These are phyloP conservation scores for Ogataea dorogensis DNA, from an alignment of 805 yeast genomes.

Conservation along the genomic window DNA sequence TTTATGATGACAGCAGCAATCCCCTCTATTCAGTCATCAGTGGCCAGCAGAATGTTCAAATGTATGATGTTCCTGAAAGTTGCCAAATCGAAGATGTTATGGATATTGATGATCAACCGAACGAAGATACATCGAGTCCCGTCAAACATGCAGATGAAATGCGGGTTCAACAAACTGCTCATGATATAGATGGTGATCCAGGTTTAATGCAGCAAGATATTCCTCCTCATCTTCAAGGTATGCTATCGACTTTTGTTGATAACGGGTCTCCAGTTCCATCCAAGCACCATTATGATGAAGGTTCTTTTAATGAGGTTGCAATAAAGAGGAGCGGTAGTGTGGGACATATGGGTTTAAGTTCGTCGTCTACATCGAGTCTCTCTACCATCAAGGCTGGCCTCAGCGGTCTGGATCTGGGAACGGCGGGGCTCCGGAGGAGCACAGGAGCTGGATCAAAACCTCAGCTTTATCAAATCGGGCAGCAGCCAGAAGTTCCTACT, in stretches of 20 bases:
- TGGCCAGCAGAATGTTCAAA: constrained; percentile 27
- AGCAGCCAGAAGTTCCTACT: constrained; percentile 31
- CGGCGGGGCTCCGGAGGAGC: constrained; percentile 29
- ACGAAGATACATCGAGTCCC: no score
- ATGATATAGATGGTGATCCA: background rate
- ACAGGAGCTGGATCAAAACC: constrained; percentile 33
- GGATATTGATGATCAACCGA: constrained; percentile 23
- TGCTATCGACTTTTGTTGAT: background rate
- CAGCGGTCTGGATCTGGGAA: constrained; percentile 32
- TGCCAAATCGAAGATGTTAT: constrained; percentile 35
- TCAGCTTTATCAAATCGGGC: constrained; percentile 27
- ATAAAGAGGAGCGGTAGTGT: constrained; percentile 20
- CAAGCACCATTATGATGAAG: constrained; percentile 8
- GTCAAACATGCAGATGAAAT: background rate
- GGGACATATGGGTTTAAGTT: constrained; percentile 18
- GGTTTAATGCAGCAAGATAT: constrained; percentile 3
- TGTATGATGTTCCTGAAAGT: constrained; percentile 42
- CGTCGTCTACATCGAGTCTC: constrained; percentile 16
- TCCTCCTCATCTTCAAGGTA: constrained; percentile 1
- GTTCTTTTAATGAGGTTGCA: constrained; percentile 2
- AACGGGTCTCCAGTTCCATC: background rate
- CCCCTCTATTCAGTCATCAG: constrained; percentile 32
- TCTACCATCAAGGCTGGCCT: constrained; percentile 34
- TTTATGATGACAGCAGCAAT: constrained; percentile 55
- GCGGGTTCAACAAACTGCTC: background rate